phyloP scores from a whole-genome alignment of 176 grass and related monocot species.

The Carex parvula region DNA sequence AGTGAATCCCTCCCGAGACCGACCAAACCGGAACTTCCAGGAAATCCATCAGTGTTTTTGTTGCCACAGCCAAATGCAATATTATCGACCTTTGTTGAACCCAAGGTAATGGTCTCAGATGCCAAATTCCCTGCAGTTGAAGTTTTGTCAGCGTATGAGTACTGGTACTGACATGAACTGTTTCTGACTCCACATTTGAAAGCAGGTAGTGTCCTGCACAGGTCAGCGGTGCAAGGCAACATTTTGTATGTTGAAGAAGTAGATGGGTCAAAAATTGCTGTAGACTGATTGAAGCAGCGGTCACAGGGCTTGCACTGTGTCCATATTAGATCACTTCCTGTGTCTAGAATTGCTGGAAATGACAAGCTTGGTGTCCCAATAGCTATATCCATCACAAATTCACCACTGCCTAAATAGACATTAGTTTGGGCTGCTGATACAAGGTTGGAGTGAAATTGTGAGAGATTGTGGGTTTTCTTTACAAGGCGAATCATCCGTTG shows the following conservation, averaged over 20 bases:
- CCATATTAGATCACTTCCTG: constrained; percentile 78
- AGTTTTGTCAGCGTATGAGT: constrained; percentile 52
- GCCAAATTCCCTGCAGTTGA: constrained; percentile 53
- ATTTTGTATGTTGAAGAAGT: constrained; percentile 55
- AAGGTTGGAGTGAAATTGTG: constrained; percentile 2
- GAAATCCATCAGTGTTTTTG: constrained; percentile 45
- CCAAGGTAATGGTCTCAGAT: constrained; percentile 56
- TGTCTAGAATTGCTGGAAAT: constrained; percentile 70
- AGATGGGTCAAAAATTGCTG: constrained; percentile 48
- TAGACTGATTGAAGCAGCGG: constrained; percentile 48
- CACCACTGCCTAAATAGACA: constrained; percentile 38
- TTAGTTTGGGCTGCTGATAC: constrained; percentile 35
- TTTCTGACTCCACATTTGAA: constrained; percentile 28
- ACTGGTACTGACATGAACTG: constrained; percentile 38
- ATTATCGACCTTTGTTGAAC: constrained; percentile 10
- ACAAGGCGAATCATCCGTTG: constrained; percentile 52
- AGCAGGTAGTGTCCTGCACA: constrained; percentile 41
- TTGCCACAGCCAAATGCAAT: constrained; percentile 15
- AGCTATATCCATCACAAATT: constrained; percentile 62
- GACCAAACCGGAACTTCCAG: constrained; percentile 41
- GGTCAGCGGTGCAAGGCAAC: constrained; percentile 36
- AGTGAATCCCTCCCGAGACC: constrained; percentile 49
- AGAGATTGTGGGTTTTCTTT: constrained; percentile 17
- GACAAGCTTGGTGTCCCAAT: constrained; percentile 53
- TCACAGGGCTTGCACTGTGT: constrained; percentile 78